Evolutionary conservation across 768 basidiomycete species (phyloP).

Genomic region (Baorangia bicolor): DNA sequence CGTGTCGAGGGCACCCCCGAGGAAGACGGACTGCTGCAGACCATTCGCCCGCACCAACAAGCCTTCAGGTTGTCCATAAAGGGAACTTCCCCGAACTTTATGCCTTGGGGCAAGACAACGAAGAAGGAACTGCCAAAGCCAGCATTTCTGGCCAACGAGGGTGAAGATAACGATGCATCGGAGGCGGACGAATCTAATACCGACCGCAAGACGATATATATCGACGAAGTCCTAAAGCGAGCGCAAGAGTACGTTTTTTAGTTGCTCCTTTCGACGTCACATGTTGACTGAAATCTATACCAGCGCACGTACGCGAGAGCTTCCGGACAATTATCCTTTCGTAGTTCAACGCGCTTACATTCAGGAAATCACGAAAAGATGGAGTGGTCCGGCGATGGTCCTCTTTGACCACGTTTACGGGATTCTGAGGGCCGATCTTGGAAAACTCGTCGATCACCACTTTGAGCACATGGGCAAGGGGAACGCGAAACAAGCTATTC

Average conservation of each 20-base stretch:
- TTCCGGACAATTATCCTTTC: slow-evolving; percentile 67
- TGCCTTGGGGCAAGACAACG: slow-evolving; percentile 41
- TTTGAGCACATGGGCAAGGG: slow-evolving; percentile 57
- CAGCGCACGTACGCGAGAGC: slow-evolving; percentile 69
- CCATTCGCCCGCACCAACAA: slow-evolving; percentile 48
- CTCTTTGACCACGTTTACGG: slow-evolving; percentile 44
- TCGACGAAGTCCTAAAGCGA: slow-evolving; percentile 50
- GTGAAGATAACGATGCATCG: slow-evolving; percentile 18
- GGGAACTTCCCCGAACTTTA: slow-evolving; percentile 55
- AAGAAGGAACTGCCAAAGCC: slow-evolving; percentile 5
- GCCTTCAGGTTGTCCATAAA: slow-evolving; percentile 49
- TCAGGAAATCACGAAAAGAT: slow-evolving; percentile 40
- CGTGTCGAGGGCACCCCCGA: slow-evolving; percentile 56
- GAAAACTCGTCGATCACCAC: slow-evolving; percentile 44
- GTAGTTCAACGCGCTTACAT: slow-evolving; percentile 57
- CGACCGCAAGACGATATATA: slow-evolving; percentile 34
- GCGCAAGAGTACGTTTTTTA: slow-evolving; percentile 45
- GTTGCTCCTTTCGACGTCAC: too few species aligned
- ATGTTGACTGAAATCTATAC: neutral
- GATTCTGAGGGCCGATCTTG: slow-evolving; percentile 40
- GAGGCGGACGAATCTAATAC: neutral
- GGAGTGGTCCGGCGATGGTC: slow-evolving; percentile 45
- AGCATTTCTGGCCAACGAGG: slow-evolving; percentile 42
- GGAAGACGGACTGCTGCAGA: slow-evolving; percentile 52
- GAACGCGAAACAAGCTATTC: slow-evolving; percentile 46